phyloP scores from a whole-genome alignment of 305 asterid species.

The Solanum chacoense region DNA sequence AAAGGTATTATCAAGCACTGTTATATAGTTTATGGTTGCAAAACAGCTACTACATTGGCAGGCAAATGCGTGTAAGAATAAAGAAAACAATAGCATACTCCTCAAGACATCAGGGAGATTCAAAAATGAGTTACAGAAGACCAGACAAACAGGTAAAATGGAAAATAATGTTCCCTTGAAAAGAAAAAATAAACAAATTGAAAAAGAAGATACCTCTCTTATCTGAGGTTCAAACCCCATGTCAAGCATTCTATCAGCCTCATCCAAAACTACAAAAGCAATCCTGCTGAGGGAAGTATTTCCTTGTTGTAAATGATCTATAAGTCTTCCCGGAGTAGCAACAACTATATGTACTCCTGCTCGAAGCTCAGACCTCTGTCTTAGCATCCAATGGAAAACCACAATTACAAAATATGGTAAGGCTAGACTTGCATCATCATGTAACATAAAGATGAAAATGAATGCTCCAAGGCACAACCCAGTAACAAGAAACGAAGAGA shows the following conservation, averaged over 20 bases:
- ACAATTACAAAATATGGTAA: constrained; percentile 12
- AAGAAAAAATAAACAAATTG: background rate
- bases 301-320: constrained; percentile 76
- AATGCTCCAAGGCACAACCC: background rate
- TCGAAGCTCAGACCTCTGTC: constrained; percentile 77
- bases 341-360: constrained; percentile 73
- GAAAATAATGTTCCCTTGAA: background rate
- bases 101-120: background rate
- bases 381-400: constrained; percentile 27
- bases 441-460: background rate
- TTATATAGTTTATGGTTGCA: background rate
- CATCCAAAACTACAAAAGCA: constrained; percentile 67
- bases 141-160: background rate
- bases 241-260: constrained; percentile 91
- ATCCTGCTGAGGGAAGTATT: constrained; percentile 58
- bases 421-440: background rate
- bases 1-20: background rate
- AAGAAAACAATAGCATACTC: background rate
- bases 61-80: background rate
- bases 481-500: background rate
- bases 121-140: background rate
- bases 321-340: constrained; percentile 89
- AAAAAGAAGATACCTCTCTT: constrained; percentile 49
- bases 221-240: constrained; percentile 95
- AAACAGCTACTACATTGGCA: background rate